Evolutionary conservation across 2,329 filamentous ascomycete genomes (phyloP), one percentile per base, ranked within the genome.

Genomic region (Didymella exigua): DNA sequence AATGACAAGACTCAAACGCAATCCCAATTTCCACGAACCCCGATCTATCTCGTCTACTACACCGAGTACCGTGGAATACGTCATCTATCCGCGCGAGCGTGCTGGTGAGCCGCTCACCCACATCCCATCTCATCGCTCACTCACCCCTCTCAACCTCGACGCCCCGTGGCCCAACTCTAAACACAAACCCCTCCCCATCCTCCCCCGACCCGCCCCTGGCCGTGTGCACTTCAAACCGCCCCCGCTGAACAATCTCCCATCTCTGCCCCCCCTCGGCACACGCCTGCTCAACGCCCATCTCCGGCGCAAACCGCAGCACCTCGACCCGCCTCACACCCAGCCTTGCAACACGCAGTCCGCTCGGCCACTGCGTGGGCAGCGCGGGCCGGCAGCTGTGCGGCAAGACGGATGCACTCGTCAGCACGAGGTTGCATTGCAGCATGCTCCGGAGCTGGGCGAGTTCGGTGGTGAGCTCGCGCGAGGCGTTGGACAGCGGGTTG

Each of bases 241-340:
- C 73, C 50, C 68, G 59, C 18, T 62, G 59, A 7, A 78, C 75
- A 11, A 75, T 73, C 21, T 71, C 67, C 68, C 73, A 69, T 43
- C 77, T 58, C 54, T 66, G 60, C 47, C 21, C 58, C 8, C 62
- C 65, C 59, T 79, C 77, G 13, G 54, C 58, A 48, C 69, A 60
- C 1, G 75, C 76, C 49, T 78, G 73, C 42, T 75, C 69, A 0
- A 75, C 59, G 58, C 74, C 76, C 19, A 77, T 67, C 8, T 65
- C 73, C 5, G 69, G 56, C 8, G 71, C 69, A 50, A 80, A 77
- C 34, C 68, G 71, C 6, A 68, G 29, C 4, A 78, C 72, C 2
- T 66, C 62, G 0, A 70, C 64, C 10, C 75, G 61, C 11, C 67
- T 50, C 0, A 79, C 58, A 10, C 69, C 65, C 0, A 81, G 48